Percentiles rank a stretch among this genome's conserved stretches.
Conservation (phyloP, 2,329 filamentous ascomycete species). For the Pestalotiopsis sp. region DNA sequence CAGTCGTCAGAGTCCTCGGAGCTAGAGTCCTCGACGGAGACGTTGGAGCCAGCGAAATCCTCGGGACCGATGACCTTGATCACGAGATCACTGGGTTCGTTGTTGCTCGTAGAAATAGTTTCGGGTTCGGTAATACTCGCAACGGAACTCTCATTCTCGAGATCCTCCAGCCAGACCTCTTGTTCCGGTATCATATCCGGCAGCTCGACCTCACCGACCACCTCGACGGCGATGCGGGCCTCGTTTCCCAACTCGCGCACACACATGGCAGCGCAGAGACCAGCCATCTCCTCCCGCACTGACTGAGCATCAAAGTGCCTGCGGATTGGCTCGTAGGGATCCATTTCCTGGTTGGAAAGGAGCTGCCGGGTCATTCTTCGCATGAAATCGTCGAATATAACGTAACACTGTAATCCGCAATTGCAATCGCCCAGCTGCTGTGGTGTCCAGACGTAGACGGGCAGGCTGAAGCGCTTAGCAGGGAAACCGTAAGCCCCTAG, state of each 20-base stretch:
- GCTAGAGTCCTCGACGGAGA: no score
- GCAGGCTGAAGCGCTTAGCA: neutral
- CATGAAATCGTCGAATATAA: slow-evolving; percentile 7
- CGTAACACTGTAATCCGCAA: slow-evolving; percentile 1
- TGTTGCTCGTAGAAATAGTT: no score
- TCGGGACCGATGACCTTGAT: no score
- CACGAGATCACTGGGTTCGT: no score
- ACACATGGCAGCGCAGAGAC: neutral
- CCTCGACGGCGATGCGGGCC: neutral
- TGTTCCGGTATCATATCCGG: neutral
- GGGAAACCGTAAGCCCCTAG: neutral
- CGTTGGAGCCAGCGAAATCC: no score
- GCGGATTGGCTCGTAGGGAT: neutral
- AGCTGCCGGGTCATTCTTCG: neutral
- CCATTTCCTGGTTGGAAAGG: neutral
- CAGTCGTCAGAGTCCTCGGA: no score
- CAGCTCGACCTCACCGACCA: neutral
- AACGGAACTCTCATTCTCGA: no score
- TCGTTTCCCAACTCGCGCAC: neutral
- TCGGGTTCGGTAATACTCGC: no score
- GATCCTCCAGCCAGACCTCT: neutral
- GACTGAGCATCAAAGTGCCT: neutral
- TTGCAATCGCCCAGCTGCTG: neutral
- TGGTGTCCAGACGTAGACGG: neutral
- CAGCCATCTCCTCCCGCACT: slow-evolving; percentile 1